Conservation (phyloP, 108 stramenopile species). For the Nitzschia sp. region DNA sequence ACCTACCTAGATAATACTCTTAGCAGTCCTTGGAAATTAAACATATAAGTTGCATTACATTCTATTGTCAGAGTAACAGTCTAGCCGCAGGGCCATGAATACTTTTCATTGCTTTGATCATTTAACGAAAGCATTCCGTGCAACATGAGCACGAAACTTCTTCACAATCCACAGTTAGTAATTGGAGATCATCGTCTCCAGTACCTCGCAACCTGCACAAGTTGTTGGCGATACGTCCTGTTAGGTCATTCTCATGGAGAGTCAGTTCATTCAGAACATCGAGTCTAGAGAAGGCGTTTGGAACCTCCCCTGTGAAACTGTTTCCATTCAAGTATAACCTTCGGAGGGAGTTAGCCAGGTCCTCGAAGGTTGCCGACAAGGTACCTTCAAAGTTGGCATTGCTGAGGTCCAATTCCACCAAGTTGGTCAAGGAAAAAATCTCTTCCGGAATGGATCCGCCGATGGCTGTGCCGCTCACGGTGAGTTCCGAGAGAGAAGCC, state of each 20-base stretch:
- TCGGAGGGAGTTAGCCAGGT: conserved; percentile 5
- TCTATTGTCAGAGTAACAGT: too few species aligned
- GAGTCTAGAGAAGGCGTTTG: conserved; percentile 17
- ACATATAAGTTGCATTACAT: too few species aligned
- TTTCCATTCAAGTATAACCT: conserved; percentile 24
- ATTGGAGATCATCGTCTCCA: conserved; percentile 17
- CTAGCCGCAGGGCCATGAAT: too few species aligned
- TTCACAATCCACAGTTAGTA: conserved; percentile 33
- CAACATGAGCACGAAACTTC: conserved; percentile 36
- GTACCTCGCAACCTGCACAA: conserved; percentile 26
- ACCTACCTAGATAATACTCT: too few species aligned
- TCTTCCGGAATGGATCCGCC: conserved; percentile 42
- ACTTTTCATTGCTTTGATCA: too few species aligned
- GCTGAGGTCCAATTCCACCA: conserved; percentile 46
- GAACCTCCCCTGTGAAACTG: conserved; percentile 22
- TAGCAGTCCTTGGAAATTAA: too few species aligned
- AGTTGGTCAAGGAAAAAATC: conserved; percentile 22
- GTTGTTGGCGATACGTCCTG: conserved; percentile 23
- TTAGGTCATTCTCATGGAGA: conserved; percentile 28
- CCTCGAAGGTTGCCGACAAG: conserved; percentile 15
- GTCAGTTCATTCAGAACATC: conserved; percentile 10
- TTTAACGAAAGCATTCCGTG: conserved; percentile 28
- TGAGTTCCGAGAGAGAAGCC: conserved; percentile 14
- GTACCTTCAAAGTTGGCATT: conserved; percentile 37
- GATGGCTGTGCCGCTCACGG: conserved; percentile 30